These are phyloP conservation scores for Solanum chmielewskii DNA, from an alignment of 257 asterid genomes.

Conservation along the genomic window DNA sequence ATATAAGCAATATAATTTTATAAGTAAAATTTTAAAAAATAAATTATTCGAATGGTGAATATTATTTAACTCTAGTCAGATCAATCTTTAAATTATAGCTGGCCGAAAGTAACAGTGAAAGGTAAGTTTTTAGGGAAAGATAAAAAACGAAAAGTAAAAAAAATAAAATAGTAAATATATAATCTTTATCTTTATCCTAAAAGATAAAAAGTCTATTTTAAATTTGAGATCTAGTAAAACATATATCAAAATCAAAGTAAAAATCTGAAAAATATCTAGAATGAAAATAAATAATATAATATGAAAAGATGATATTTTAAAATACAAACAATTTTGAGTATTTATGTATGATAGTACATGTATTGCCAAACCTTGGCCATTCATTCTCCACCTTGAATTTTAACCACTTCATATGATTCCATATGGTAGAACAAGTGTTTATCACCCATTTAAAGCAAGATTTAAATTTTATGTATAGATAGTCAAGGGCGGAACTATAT, in stretches of 20 bases:
- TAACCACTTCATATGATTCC: neutral
- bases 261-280: conserved; percentile 9
- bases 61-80: no score
- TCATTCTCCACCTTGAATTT: neutral
- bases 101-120: neutral
- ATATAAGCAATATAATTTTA: neutral
- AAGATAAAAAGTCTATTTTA: neutral
- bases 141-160: no score
- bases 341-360: neutral
- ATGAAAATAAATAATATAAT: neutral
- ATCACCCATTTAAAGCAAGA: neutral
- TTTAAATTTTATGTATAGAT: neutral
- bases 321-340: conserved; percentile 9
- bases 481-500: rapidly evolving
- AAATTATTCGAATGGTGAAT: neutral
- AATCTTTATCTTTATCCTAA: neutral
- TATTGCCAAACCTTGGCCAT: neutral
- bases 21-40: neutral
- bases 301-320: conserved; percentile 9
- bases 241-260: neutral
- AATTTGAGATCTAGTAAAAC: neutral
- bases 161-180: no score
- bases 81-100: no score
- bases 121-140: no score
- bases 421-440: neutral